Percentiles rank a stretch among this genome's conserved stretches.
These are phyloP conservation scores for Rossbeevera mucosa DNA, from an alignment of 768 basidiomycete species.

Conservation along the genomic window DNA sequence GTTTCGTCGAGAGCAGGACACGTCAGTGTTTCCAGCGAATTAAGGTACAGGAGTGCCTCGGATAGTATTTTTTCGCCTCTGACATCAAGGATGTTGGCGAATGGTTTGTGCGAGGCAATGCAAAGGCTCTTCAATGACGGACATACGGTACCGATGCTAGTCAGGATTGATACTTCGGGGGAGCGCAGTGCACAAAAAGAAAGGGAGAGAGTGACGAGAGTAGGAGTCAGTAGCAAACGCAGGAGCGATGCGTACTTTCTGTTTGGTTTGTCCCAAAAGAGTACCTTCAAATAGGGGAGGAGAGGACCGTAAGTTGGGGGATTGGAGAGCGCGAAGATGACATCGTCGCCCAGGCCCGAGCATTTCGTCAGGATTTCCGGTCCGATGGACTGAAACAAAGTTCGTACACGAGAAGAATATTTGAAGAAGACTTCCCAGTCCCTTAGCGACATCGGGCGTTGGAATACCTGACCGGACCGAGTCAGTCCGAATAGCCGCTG, in stretches of 20 bases:
- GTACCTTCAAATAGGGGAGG: constrained; percentile 18
- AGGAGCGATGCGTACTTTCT: constrained; percentile 18
- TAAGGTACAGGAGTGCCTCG: constrained; percentile 16
- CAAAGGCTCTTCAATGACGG: constrained; percentile 15
- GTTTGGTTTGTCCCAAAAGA: constrained; percentile 15
- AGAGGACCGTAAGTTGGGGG: constrained; percentile 21
- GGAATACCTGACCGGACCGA: constrained; percentile 15
- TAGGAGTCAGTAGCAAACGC: constrained; percentile 19
- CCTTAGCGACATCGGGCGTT: constrained; percentile 22
- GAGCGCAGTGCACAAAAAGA: constrained; percentile 5
- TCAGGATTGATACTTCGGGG: constrained; percentile 18
- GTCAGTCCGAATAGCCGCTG: constrained; percentile 4
- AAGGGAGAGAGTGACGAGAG: constrained; percentile 16
- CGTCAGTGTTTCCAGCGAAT: constrained; percentile 12
- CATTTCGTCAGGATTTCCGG: not conserved
- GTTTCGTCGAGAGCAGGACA: constrained; percentile 20
- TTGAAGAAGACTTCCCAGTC: constrained; percentile 28
- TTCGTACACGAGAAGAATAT: constrained; percentile 24
- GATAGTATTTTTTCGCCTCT: constrained; percentile 20
- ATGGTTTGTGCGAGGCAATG: constrained; percentile 1
- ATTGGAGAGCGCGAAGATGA: constrained; percentile 23
- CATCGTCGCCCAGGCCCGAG: constrained; percentile 14
- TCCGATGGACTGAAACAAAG: constrained; percentile 1
- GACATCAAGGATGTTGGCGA: constrained; percentile 3
- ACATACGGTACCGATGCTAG: constrained; percentile 18